These are phyloP conservation scores for Parastagonospora nodorum DNA, from an alignment of 2,329 filamentous ascomycete genomes.

Conservation along the genomic window DNA sequence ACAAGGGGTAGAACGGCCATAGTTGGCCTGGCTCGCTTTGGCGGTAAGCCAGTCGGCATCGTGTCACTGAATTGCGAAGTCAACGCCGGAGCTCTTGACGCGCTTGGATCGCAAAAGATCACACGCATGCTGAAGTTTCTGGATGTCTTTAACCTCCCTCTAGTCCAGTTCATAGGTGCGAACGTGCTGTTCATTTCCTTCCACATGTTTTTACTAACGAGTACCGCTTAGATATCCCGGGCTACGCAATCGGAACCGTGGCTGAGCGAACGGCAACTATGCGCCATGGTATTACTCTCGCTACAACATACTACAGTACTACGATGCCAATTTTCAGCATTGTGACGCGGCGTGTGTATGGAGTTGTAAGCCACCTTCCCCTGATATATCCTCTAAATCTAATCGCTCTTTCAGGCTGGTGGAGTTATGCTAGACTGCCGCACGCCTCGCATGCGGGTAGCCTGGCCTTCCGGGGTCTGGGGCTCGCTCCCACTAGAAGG, in stretches of 20 bases:
- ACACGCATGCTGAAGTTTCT: slow-evolving; percentile 65
- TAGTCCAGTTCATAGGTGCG: slow-evolving; percentile 62
- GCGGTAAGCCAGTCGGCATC: slow-evolving; percentile 63
- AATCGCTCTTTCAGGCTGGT: slow-evolving; percentile 45
- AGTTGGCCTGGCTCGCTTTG: slow-evolving; percentile 63
- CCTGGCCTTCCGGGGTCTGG: slow-evolving; percentile 69
- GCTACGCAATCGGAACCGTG: slow-evolving; percentile 67
- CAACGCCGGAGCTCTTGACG: slow-evolving; percentile 65
- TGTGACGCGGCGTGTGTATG: slow-evolving; percentile 65
- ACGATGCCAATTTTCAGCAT: slow-evolving; percentile 68
- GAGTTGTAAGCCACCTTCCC: slow-evolving; percentile 51
- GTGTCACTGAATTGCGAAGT: slow-evolving; percentile 65
- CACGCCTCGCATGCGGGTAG: slow-evolving; percentile 64
- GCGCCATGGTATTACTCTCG: slow-evolving; percentile 66
- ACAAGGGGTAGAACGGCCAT: slow-evolving; percentile 62
- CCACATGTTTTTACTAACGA: too few species aligned
- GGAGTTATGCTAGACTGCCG: slow-evolving; percentile 68
- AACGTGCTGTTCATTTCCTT: too few species aligned
- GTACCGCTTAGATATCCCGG: slow-evolving; percentile 53
- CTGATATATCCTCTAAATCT: too few species aligned
- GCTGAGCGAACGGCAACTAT: slow-evolving; percentile 68
- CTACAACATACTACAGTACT: slow-evolving; percentile 65
- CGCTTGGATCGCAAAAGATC: slow-evolving; percentile 65
- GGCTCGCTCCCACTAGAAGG: slow-evolving; percentile 66
- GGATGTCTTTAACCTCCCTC: slow-evolving; percentile 68